Base-by-base conservation (phyloP, 495 filamentous ascomycete genomes). In the Staphylotrichum longicolle region DNA sequence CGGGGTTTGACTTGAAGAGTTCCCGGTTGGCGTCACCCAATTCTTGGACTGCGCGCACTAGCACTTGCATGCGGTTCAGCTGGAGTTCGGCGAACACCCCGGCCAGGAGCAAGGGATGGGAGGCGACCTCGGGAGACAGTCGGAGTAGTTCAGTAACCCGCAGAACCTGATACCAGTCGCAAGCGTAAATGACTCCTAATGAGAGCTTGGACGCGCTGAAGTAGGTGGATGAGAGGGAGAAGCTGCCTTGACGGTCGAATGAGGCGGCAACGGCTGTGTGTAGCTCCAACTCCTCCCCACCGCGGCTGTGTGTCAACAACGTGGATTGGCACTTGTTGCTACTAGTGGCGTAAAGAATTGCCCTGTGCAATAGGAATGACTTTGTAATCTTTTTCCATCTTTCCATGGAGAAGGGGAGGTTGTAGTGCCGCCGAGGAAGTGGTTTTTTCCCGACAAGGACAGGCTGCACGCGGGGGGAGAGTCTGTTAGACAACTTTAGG, bases 81-180 rank as follows among this genome's bases (percentile, higher is more conserved):
- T 66, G 60, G 3, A 66, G 64, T 42, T 63, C 64, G 33, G 57
- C 64, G 39, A 66, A 66, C 0, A 66, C 32, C 0, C 64, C 60
- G 1, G 56, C 42, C 48, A 63, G 61, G 5, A 66, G 64, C 7
- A 61, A 35, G 2, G 64, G 61, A 15, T 66, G 60, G 6, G 45
- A 20, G n/a, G 27, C 39, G 12, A 66, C 61, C 44, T 61, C 64
- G 3, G 61, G 61, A 2, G 57, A 63, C 6, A 4, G 12, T 7
- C 10, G 0, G 0, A 63, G 53, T 1, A 66, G 64, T 0, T 54
- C 9, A 1, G 5, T 34, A 10, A 50, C 11, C 20, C 20, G 48
- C 11, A 33, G 30, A 53, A 61, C 54, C n/a, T 61, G 52, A 0
- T 9, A 3, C 7, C 45, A 40, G 11, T 48, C 37, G 15, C 63